Base-by-base conservation (phyloP, 306 rosid species). In the Pterocarpus santalinus region DNA sequence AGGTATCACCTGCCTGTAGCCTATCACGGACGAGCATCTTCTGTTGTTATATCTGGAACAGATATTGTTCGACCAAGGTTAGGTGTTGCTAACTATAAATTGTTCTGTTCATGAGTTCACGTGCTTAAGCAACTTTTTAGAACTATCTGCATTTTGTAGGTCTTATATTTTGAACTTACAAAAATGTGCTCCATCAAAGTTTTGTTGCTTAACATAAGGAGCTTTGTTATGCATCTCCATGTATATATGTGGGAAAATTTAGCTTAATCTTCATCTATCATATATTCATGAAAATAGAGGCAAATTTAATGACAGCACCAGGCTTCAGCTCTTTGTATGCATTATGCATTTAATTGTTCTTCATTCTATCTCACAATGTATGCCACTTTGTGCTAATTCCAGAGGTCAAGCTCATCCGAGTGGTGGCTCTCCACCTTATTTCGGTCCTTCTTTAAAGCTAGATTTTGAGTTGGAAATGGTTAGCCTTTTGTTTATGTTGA, bases 391-490 rank as follows among this genome's bases (percentile, higher is more conserved):
- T 78, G 82, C 77, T 82, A 68, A 30, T 81, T 71, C 79, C 81
- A 95, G 99, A 84, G 99, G 99, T 84, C 99, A 95, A 90, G 91
- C 89, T 28, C 87, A 74, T 65, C 99, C 99, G 38, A n/a, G 75
- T 43, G 92, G 88, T 17, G 60, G 72, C 62, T 79, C 94, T 64
- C 73, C 92, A 39, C 99, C 99, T 67, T 87, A 86, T 44, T 95
- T 90, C 56, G 99, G 99, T 38, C 96, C 99, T 47, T 78, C 99
- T 0, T 35, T 86, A 57, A 91, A 95, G 90, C 82, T 95, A 38
- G 98, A 95, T 77, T 95, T 86, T 47, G 99, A 93, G 84, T 92
- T 93, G 81, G 99, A 95, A 91, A 91, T 95, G 99, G 99, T 91
- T 39, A 88, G 90, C 79, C 73, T 28, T 69, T 71, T 62, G 49